Conservation (phyloP, 495 filamentous ascomycete genomes). For the Aspergillus asperescens region DNA sequence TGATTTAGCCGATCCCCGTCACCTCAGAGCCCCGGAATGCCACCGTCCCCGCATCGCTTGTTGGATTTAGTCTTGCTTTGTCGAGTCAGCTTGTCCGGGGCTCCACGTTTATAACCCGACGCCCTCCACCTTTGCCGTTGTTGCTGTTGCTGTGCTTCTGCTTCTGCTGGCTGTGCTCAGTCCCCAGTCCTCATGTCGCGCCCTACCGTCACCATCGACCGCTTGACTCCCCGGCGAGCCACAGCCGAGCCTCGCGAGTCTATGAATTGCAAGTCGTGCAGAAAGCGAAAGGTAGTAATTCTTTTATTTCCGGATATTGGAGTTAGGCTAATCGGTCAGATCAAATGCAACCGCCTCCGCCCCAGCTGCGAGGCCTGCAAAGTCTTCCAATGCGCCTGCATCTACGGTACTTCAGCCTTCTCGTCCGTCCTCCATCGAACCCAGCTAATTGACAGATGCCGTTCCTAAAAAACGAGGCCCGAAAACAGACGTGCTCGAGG, state of each 20-base stretch:
- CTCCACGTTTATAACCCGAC: slow-evolving; percentile 26
- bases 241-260: slow-evolving; percentile 75
- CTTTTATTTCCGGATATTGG: not conserved
- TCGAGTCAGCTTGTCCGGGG: slow-evolving; percentile 16
- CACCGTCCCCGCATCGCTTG: slow-evolving; percentile 18
- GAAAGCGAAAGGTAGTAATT: slow-evolving; percentile 67
- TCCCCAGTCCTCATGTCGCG: slow-evolving; percentile 33
- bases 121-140: not conserved
- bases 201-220: slow-evolving; percentile 79
- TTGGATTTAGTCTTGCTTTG: not conserved
- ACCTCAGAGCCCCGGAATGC: slow-evolving; percentile 4
- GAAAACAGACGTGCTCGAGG: slow-evolving; percentile 83
- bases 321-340: slow-evolving; percentile 46
- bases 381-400: slow-evolving; percentile 80
- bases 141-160: too few species aligned
- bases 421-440: not conserved
- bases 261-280: slow-evolving; percentile 93
- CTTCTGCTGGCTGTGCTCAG: too few species aligned
- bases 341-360: slow-evolving; percentile 82
- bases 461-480: slow-evolving; percentile 84
- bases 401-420: slow-evolving; percentile 62
- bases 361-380: slow-evolving; percentile 85
- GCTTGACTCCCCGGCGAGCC: slow-evolving; percentile 66
- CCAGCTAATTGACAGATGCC: slow-evolving; percentile 52
- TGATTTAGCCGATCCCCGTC: too few species aligned